Conservation (phyloP, 495 filamentous ascomycete species). For the Halenospora varia region DNA sequence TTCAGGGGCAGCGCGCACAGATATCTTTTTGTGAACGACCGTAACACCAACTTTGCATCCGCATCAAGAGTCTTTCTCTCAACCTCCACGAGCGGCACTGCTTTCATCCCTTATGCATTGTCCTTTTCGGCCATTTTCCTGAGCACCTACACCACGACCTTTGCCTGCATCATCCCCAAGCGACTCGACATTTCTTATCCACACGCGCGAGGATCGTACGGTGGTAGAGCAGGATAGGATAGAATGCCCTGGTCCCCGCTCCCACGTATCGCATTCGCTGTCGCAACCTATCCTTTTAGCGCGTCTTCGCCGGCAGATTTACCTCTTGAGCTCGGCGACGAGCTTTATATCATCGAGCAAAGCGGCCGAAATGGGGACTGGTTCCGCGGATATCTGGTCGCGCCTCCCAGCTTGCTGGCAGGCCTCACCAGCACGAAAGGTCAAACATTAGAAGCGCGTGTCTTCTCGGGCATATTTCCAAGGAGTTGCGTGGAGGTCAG, state of each 20-base stretch:
- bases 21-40: too few species aligned
- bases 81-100: too few species aligned
- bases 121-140: too few species aligned
- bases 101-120: too few species aligned
- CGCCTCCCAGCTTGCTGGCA: conserved; percentile 87
- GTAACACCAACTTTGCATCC: too few species aligned
- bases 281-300: conserved; percentile 89
- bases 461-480: conserved; percentile 97
- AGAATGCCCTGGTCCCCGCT: conserved; percentile 94
- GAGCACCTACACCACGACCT: too few species aligned
- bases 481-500: conserved; percentile 81
- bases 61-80: too few species aligned
- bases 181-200: too few species aligned
- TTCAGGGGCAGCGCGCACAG: too few species aligned
- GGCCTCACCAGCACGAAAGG: conserved; percentile 90
- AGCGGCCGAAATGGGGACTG: conserved; percentile 80
- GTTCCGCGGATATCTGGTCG: conserved; percentile 92
- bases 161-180: too few species aligned
- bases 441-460: conserved; percentile 88
- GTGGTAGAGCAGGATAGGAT: not conserved
- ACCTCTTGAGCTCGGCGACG: conserved; percentile 95
- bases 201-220: too few species aligned
- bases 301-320: conserved; percentile 84
- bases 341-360: conserved; percentile 97
- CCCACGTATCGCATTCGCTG: conserved; percentile 94